Base-by-base conservation (phyloP, 345 rosid genomes). In the Sisymbrium irio region DNA sequence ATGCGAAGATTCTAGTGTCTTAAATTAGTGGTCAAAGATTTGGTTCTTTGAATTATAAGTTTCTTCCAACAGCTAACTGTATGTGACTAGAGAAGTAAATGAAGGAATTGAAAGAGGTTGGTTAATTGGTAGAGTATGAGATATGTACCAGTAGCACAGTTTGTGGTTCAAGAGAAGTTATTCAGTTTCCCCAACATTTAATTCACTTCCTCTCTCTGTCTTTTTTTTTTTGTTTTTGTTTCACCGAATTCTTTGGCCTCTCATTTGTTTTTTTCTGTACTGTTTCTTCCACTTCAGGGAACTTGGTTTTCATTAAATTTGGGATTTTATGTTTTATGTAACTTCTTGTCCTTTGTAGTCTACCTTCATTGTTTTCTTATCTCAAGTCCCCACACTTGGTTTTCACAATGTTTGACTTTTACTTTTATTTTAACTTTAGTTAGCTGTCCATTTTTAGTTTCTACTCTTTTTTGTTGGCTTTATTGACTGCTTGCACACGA, bases 31-130 rank as follows among this genome's bases (percentile, higher is more conserved):
- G 77, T 73, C 71, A 73, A 65, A 49, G 36, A 35, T 50, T 71
- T 64, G 53, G 64, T 53, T 63, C 56, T 63, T 64, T 59, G 19
- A 47, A 71, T 71, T 36, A 59, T 55, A 44, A 45, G 71, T 45
- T 45, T 22, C 58, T 35, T 73, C 71, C 77, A 73, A 73, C 77
- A 17, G 7, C 59, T 44, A 73, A 73, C 65, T 45, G 56, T 63
- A 72, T 40, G 69, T 72, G 55, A 62, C 54, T 22, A 56, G 59
- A 44, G 71, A 73, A 73, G 71, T 73, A 55, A 73, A 73, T 73
- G 77, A 73, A 73, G 65, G 49, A 65, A 73, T 56, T 73, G 71
- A 73, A 73, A 56, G 65, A 55, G 30, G 56, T 60, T 35, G 37
- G 67, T 57, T 59, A 47, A 47, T 71, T 59, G 67, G 40, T 60